Conservation (phyloP, 1,284 basidiomycete species). For the Fistulina hepatica region DNA sequence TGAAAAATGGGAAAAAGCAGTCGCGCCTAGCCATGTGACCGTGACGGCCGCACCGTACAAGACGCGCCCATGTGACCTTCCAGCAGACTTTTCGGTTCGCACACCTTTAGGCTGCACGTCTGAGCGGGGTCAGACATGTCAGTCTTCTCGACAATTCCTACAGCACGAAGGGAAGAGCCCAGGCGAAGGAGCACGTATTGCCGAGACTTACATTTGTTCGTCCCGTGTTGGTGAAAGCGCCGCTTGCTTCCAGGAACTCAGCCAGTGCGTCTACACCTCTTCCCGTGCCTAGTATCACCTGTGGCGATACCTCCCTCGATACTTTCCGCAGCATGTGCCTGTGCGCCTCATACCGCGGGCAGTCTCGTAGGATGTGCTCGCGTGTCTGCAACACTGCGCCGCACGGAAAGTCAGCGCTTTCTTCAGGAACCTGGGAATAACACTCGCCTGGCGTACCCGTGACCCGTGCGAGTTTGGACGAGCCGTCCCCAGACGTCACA, state of each 20-base stretch:
- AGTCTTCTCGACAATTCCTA: too few species aligned
- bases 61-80: too few species aligned
- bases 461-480: slow-evolving; percentile 20
- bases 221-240: slow-evolving; percentile 18
- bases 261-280: slow-evolving; percentile 18
- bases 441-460: slow-evolving; percentile 22
- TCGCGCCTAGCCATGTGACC: too few species aligned
- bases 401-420: slow-evolving; percentile 20
- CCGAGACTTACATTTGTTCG: too few species aligned
- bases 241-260: slow-evolving; percentile 16
- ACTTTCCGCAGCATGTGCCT: slow-evolving; percentile 12
- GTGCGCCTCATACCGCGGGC: slow-evolving; percentile 17
- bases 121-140: too few species aligned
- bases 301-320: slow-evolving; percentile 8
- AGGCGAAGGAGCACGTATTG: too few species aligned
- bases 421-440: slow-evolving; percentile 16
- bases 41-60: too few species aligned
- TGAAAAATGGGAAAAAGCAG: too few species aligned
- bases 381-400: slow-evolving; percentile 18
- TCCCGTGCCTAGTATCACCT: slow-evolving; percentile 16
- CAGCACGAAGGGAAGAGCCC: too few species aligned
- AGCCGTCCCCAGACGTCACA: slow-evolving; percentile 16
- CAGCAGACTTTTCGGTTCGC: too few species aligned
- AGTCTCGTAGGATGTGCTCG: slow-evolving; percentile 22
- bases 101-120: too few species aligned